Evolutionary conservation across 2,329 filamentous ascomycete genomes (phyloP).

Genomic region (Pestalotiopsis sp.): DNA sequence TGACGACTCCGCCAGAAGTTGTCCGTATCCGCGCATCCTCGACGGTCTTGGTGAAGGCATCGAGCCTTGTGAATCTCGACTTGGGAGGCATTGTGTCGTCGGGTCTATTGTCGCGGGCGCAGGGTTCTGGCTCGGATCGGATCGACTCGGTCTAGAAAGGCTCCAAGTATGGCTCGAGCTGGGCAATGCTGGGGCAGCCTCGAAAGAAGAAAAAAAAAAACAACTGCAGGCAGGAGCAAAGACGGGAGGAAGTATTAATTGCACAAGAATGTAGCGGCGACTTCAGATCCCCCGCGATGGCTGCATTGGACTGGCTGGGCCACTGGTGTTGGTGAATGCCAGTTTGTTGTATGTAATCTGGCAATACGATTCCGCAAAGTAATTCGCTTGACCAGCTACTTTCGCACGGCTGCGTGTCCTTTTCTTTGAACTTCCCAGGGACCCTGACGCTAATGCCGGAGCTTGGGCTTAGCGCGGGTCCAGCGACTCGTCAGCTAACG

Average conservation of each 20-base stretch:
- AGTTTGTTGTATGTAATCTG: background rate
- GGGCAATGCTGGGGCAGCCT: slow-evolving; percentile 1
- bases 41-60: slow-evolving; percentile 99
- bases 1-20: slow-evolving; percentile 93
- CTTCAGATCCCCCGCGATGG: slow-evolving; percentile 7
- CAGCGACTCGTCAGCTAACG: slow-evolving; percentile 2
- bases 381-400: background rate
- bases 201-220: background rate
- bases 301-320: slow-evolving; percentile 11
- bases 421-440: slow-evolving; percentile 5
- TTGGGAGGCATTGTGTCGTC: slow-evolving; percentile 73
- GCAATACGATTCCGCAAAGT: slow-evolving; percentile 1
- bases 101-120: slow-evolving; percentile 8
- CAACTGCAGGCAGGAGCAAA: slow-evolving; percentile 3
- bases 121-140: background rate
- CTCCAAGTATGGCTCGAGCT: slow-evolving; percentile 1
- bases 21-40: slow-evolving; percentile 97
- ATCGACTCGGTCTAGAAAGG: background rate
- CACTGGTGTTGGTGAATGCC: background rate
- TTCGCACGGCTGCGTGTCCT: slow-evolving; percentile 8
- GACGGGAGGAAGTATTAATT: background rate
- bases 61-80: slow-evolving; percentile 92
- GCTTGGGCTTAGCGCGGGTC: slow-evolving; percentile 6
- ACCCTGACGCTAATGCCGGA: slow-evolving; percentile 12
- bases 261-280: background rate